phyloP scores from a whole-genome alignment of 2,329 filamentous ascomycete genomes.

The Verticillium albo-atrum region DNA sequence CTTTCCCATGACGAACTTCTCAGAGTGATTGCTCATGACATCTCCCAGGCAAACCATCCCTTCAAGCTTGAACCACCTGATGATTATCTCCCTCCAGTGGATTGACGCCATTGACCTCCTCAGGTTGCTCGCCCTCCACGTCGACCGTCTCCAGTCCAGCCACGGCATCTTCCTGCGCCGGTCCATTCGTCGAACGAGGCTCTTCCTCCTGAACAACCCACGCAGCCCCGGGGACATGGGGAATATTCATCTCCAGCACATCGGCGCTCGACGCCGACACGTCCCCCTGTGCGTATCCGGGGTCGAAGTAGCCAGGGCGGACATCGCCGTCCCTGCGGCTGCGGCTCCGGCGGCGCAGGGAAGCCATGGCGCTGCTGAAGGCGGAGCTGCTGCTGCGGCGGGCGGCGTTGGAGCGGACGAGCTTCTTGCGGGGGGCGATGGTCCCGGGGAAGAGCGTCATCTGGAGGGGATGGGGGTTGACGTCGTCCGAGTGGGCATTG shows the following conservation, averaged over 20 bases:
- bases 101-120: too few species aligned
- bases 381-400: background rate
- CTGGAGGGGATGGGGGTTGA: background rate
- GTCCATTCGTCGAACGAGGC: too few species aligned
- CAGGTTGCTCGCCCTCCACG: too few species aligned
- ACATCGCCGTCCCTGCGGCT: constrained; percentile 1
- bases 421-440: background rate
- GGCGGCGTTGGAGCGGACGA: background rate
- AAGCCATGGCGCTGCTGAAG: background rate
- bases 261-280: background rate
- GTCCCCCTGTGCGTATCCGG: background rate
- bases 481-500: too few species aligned
- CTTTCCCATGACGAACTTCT: too few species aligned
- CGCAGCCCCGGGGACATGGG: background rate
- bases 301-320: constrained; percentile 9
- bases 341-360: constrained; percentile 1
- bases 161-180: too few species aligned
- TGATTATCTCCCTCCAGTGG: too few species aligned
- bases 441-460: background rate
- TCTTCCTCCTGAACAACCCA: background rate
- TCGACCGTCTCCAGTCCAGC: too few species aligned
- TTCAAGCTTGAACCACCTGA: too few species aligned
- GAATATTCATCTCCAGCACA: constrained; percentile 9
- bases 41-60: too few species aligned
- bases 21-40: too few species aligned